phyloP scores from a whole-genome alignment of 805 yeast species.

The Metschnikowia corniflorae region DNA sequence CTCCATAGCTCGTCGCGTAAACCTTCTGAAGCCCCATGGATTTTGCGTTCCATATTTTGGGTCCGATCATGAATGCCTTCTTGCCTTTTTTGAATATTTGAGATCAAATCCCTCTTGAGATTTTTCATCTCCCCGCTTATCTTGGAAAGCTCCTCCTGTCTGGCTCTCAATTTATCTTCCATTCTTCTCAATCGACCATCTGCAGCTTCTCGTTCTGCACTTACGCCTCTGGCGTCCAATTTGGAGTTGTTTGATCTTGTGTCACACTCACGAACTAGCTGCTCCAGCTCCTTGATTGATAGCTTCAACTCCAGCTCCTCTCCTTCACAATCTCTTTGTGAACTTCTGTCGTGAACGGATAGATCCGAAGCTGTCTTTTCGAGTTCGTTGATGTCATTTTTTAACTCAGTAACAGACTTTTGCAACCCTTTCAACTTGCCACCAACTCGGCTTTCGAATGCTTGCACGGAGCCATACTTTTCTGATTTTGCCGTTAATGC shows the following conservation, averaged over 20 bases:
- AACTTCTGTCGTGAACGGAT: no score
- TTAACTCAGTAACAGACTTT: constrained; percentile 38
- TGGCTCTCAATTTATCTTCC: constrained; percentile 22
- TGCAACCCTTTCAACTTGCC: constrained; percentile 40
- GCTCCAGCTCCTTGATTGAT: constrained; percentile 24
- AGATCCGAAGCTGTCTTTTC: no score
- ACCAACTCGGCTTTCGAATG: constrained; percentile 28
- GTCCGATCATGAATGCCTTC: constrained; percentile 31
- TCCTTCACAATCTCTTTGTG: no score
- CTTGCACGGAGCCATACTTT: constrained; percentile 24
- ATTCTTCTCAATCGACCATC: constrained; percentile 26
- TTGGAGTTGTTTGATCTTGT: constrained; percentile 21
- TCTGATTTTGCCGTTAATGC: constrained; percentile 28
- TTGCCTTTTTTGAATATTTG: constrained; percentile 25
- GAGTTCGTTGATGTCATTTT: constrained; percentile 30
- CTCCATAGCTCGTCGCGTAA: constrained; percentile 14
- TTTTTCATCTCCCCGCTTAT: constrained; percentile 25
- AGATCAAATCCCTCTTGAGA: constrained; percentile 24
- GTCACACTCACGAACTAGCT: constrained; percentile 23
- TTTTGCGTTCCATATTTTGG: constrained; percentile 33
- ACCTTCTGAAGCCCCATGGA: constrained; percentile 23
- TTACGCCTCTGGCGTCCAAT: constrained; percentile 20
- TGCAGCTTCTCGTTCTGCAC: constrained; percentile 22
- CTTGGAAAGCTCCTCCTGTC: constrained; percentile 25
- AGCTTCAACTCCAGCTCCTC: constrained; percentile 19